phyloP scores from a whole-genome alignment of 805 yeast species.

The Candida incommunis region DNA sequence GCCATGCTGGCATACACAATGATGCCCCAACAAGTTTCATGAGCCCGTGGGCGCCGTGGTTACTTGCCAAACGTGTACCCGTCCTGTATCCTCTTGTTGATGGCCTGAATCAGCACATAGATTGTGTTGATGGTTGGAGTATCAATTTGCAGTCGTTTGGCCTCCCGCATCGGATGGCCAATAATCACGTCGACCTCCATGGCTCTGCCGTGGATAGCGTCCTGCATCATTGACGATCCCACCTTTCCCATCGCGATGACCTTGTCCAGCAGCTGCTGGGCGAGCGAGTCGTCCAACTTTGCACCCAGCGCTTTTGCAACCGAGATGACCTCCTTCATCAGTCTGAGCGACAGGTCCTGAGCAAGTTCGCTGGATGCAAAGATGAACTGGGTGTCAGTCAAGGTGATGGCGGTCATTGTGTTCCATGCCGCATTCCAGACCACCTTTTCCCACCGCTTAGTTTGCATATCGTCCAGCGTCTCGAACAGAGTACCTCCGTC shows the following conservation, averaged over 20 bases:
- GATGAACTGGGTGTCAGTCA: conserved; percentile 42
- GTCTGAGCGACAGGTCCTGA: conserved; percentile 32
- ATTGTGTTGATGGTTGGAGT: conserved; percentile 48
- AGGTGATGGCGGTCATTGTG: conserved; percentile 45
- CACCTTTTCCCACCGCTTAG: conserved; percentile 50
- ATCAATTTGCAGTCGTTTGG: conserved; percentile 30
- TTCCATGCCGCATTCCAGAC: conserved; percentile 58
- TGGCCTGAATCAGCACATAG: conserved; percentile 29
- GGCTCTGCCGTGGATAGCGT: conserved; percentile 47
- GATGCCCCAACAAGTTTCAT: no score
- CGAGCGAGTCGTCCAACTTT: conserved; percentile 33
- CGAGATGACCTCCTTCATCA: conserved; percentile 51
- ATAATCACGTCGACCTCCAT: conserved; percentile 61
- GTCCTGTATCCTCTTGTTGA: not conserved
- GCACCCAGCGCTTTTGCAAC: conserved; percentile 60
- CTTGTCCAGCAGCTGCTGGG: conserved; percentile 33
- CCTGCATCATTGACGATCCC: conserved; percentile 63
- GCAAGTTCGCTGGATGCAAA: conserved; percentile 28
- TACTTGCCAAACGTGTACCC: not conserved
- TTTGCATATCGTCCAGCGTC: conserved; percentile 33
- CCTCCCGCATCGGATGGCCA: conserved; percentile 47
- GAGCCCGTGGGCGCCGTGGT: no score
- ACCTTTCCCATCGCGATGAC: conserved; percentile 40
- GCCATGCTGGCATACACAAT: no score
- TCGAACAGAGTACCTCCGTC: conserved; percentile 28